These are phyloP conservation scores for Sindora glabra DNA, from an alignment of 306 rosid species.

Conservation along the genomic window DNA sequence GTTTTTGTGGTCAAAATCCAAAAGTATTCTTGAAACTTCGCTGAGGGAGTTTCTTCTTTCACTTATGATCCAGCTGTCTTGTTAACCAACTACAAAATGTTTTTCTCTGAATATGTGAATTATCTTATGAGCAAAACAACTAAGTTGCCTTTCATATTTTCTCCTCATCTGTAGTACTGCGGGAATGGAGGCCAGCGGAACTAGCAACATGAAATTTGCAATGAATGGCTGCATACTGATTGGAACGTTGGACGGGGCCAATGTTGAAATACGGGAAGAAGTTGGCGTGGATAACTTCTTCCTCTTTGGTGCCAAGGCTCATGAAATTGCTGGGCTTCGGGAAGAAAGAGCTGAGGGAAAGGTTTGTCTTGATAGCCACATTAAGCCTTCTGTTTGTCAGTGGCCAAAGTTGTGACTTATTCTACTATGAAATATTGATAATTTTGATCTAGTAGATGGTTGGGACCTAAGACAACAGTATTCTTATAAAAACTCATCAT, in stretches of 20 bases:
- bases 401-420: not conserved
- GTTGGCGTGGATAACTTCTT: slow-evolving; percentile 93
- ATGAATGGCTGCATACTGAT: slow-evolving; percentile 93
- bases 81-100: not conserved
- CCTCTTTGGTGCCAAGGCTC: slow-evolving; percentile 93
- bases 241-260: slow-evolving; percentile 98
- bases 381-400: not conserved
- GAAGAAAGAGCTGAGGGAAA: slow-evolving; percentile 89
- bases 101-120: not conserved
- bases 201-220: slow-evolving; percentile 98
- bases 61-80: not conserved
- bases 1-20: not conserved
- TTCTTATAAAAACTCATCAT: no score
- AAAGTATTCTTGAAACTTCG: not conserved
- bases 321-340: slow-evolving; percentile 84
- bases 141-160: not conserved
- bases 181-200: slow-evolving; percentile 99
- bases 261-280: slow-evolving; percentile 93
- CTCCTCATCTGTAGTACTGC: slow-evolving; percentile 57
- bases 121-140: not conserved
- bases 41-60: not conserved
- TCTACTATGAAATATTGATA: not conserved
- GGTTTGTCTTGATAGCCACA: slow-evolving; percentile 42
- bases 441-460: slow-evolving; percentile 7
- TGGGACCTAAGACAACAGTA: not conserved